Evolutionary conservation across 1,284 basidiomycete genomes (phyloP).

Genomic region (Sporisorium graminicola): DNA sequence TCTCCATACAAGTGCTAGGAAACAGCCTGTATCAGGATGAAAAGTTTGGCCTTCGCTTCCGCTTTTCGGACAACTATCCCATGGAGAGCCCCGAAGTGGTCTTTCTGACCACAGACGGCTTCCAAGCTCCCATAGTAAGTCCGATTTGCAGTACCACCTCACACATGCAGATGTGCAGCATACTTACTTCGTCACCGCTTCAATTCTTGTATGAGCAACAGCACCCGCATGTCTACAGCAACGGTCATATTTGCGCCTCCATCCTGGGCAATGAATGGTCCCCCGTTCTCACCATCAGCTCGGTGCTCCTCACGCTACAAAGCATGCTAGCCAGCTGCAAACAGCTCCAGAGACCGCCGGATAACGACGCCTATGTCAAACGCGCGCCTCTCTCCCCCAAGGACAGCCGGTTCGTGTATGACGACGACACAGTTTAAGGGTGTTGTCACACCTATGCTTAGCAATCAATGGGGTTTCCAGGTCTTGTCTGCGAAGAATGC

Average conservation of each 20-base stretch:
- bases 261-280: constrained; percentile 66
- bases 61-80: constrained; percentile 63
- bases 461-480: constrained; percentile 1
- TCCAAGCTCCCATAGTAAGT: constrained; percentile 60
- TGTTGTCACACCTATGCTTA: neutral
- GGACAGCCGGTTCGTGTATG: constrained; percentile 55
- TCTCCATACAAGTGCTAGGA: constrained; percentile 54
- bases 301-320: constrained; percentile 64
- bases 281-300: constrained; percentile 63
- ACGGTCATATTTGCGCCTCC: constrained; percentile 66
- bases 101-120: constrained; percentile 63
- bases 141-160: too few species aligned
- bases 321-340: constrained; percentile 68
- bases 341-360: constrained; percentile 60
- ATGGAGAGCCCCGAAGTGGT: constrained; percentile 68
- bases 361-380: constrained; percentile 65
- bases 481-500: neutral
- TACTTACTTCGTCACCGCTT: too few species aligned
- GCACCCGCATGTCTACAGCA: constrained; percentile 61
- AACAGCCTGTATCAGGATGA: constrained; percentile 59
- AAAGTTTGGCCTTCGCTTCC: constrained; percentile 63
- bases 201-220: constrained; percentile 8
- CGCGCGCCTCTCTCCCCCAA: constrained; percentile 62
- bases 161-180: too few species aligned
- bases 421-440: constrained; percentile 53